Evolutionary conservation across 345 rosid genomes (phyloP), one percentile per base, ranked within the genome.

Genomic region (Citrus inodora): DNA sequence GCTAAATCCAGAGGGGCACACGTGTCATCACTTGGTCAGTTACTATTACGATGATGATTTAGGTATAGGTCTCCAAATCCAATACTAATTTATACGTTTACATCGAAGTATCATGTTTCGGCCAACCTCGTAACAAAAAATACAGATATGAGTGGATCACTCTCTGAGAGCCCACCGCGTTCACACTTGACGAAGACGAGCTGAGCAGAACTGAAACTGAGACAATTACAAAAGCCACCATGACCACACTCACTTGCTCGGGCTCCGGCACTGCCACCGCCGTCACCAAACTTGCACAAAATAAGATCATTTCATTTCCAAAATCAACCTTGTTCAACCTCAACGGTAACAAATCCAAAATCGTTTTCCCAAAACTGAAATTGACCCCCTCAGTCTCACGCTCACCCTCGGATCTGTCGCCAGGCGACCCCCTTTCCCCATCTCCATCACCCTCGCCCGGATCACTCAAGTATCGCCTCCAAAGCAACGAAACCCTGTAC

Each of bases 401-500:
- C 33, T 21, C 19, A 46, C 40, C 86, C 33, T 74, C 85, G 40
- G 80, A 82, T 67, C 83, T 82, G 68, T 71, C 91, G 0, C 80
- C 90, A 64, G 40, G 71, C 67, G 5, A 77, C 22, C 71, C 42
- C 9, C 56, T 79, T 30, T 51, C 81, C 62, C 24, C 85, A 63
- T 1, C 81, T 53, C 24, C 85, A 48, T 2, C 74, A 21, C 21
- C 69, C 61, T 7, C 72, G 17, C 62, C 76, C 16, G 21, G 35
- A 14, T 84, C 94, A 48, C 87, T 93, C 77, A 95, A 90, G 80
- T 87, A 90, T 60, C 97, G 97, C 28, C 97, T 95, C 84, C 90
- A 82, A 16, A 80, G 81, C 62, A 94, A 95, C 7, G 94, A 93
- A 33, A 88, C 89, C 40, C 93, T 95, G 58, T 95, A 95, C 76